Evolutionary conservation across 140 eudicot genomes (phyloP), one percentile per base, ranked within the genome.

Genomic region (Ambrosia hybrid): DNA sequence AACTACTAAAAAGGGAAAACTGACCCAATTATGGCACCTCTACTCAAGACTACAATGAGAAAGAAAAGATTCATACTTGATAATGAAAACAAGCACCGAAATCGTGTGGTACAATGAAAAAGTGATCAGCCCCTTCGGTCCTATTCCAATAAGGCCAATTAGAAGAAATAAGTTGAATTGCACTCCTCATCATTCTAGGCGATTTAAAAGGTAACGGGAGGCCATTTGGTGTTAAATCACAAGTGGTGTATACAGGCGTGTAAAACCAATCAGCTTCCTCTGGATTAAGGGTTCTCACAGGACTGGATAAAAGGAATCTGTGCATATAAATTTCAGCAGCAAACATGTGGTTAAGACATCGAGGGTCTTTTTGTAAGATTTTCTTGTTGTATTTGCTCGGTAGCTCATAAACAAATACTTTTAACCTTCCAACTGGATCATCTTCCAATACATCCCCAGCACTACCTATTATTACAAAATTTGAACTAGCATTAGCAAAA

Each of bases 81-180:
- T 92, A 92, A 80, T 92, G 96, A 78, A 92, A 92, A 82, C 98
- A 92, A 37, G 96, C 95, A 46, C 92, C 98, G 79, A 92, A 92
- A 76, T 92, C 98, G 70, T 92, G 98, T 55, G 96, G 98, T 9
- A 83, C 89, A 6, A 89, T 91, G 72, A 92, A 92, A 74, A 92
- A 89, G 77, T 92, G 98, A 73, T 89, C 96, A n/a, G 95, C 98
- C 41, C 98, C 98, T 79, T 89, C 98, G 1, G 98, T 92, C 37
- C 96, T 77, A 81, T 92, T 89, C 98, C 98, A 92, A 15, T 92
- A 92, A 63, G 98, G 98, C 98, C 98, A 92, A 65, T 89, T 89
- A 33, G 96, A 87, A 71, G 98, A 85, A 17, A 92, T 87, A 55
- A 92, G 95, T 72, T 92, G 98, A 74, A 92, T 89, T 15, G 89